Percentiles rank a stretch among this genome's conserved stretches.
These are phyloP conservation scores for Puccinia hordei DNA, from an alignment of 1,284 basidiomycete species.

Conservation along the genomic window DNA sequence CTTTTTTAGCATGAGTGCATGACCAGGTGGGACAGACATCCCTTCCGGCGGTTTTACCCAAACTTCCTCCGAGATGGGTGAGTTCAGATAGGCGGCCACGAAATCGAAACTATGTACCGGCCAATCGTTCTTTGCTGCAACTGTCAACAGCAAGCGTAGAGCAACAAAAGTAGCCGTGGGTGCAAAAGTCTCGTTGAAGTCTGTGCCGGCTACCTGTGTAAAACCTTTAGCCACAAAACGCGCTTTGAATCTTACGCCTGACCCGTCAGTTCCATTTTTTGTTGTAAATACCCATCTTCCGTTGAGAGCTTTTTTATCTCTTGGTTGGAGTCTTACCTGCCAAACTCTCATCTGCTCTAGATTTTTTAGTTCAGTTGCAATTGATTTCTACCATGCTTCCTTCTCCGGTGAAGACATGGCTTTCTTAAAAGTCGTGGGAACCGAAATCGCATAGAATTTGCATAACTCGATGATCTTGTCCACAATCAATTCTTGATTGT, in stretches of 20 bases:
- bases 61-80: not conserved
- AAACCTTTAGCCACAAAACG: conserved; percentile 9
- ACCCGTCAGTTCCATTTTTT: not conserved
- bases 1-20: not conserved
- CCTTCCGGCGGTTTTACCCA: conserved; percentile 22
- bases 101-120: conserved; percentile 15
- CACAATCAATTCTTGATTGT: not conserved
- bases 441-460: not conserved
- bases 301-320: not conserved
- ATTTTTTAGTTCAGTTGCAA: not conserved
- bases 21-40: not conserved
- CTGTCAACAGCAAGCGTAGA: not conserved
- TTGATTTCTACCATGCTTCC: not conserved
- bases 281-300: too few relatives aligned
- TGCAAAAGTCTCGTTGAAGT: too few relatives aligned
- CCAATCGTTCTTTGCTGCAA: not conserved
- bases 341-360: conserved; percentile 11
- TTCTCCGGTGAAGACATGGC: not conserved
- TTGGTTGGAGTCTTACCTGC: not conserved
- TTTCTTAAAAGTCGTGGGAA: not conserved
- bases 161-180: not conserved
- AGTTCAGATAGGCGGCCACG: conserved; percentile 1
- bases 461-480: not conserved
- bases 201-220: not conserved
- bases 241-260: not conserved